Evolutionary conservation across 257 asterid species (phyloP).

Genomic region (Voacanga thouarsii): DNA sequence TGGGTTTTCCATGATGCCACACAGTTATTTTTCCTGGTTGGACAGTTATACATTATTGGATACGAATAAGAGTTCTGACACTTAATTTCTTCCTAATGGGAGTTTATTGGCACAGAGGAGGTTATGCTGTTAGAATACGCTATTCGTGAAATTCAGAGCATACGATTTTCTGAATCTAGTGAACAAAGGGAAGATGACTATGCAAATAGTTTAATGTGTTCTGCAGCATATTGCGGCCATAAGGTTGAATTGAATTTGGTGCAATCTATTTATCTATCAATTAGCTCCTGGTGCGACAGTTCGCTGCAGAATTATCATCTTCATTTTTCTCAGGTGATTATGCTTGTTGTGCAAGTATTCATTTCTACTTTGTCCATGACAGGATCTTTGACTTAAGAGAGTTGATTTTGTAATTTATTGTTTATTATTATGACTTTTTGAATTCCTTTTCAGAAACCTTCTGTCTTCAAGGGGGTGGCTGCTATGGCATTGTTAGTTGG

Average conservation of each 20-base stretch:
- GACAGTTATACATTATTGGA: background rate
- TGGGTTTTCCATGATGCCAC: background rate
- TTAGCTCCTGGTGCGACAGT: constrained; percentile 79
- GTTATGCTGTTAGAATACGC: constrained; percentile 62
- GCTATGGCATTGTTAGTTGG: constrained; percentile 56
- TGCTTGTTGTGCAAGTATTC: background rate
- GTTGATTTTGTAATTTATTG: background rate
- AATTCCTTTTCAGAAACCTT: constrained; percentile 53
- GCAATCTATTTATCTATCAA: constrained; percentile 64
- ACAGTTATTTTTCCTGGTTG: background rate
- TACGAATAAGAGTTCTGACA: constrained; percentile 26
- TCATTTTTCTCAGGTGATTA: constrained; percentile 70
- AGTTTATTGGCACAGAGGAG: constrained; percentile 79
- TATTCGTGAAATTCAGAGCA: constrained; percentile 54
- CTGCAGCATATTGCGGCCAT: constrained; percentile 31
- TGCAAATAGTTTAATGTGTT: constrained; percentile 61
- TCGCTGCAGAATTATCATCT: constrained; percentile 85
- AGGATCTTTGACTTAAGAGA: constrained; percentile 6
- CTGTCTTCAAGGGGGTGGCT: constrained; percentile 65
- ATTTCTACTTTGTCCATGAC: background rate
- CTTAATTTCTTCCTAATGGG: constrained; percentile 35
- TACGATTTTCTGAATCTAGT: constrained; percentile 45
- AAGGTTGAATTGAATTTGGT: constrained; percentile 52
- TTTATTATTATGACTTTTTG: background rate
- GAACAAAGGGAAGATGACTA: constrained; percentile 61